Conservation (phyloP, 176 grass and related monocot genomes). For the Zizania latifolia region DNA sequence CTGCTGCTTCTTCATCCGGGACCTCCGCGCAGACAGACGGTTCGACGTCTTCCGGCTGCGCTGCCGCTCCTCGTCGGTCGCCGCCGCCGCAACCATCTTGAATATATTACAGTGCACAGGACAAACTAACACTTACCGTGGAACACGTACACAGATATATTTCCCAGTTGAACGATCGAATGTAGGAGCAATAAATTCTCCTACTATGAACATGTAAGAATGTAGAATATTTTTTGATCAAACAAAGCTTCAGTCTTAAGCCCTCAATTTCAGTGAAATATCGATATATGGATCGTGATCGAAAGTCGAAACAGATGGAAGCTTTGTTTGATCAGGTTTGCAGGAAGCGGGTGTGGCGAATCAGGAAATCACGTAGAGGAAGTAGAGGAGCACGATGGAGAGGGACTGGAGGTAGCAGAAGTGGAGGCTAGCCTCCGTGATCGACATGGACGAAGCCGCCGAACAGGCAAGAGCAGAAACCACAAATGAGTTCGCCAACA, state of each 20-base stretch:
- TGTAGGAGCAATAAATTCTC: background rate
- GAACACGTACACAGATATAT: background rate
- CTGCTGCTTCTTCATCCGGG: conserved; percentile 66
- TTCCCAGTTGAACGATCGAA: background rate
- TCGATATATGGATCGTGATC: background rate
- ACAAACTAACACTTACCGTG: background rate
- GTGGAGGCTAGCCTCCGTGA: conserved; percentile 36
- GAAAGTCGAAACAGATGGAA: background rate
- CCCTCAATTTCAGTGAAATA: background rate
- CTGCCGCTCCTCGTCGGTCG: conserved; percentile 67
- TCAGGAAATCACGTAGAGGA: conserved; percentile 88
- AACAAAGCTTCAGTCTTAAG: conserved; percentile 4
- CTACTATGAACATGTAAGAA: conserved; percentile 17
- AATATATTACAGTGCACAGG: background rate
- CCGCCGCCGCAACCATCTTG: conserved; percentile 1
- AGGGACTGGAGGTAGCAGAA: conserved; percentile 85
- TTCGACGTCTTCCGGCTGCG: conserved; percentile 79
- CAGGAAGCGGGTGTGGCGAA: background rate
- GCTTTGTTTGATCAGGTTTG: conserved; percentile 29
- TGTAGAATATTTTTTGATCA: conserved; percentile 6
- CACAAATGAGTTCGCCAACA: background rate
- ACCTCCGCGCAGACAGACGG: conserved; percentile 66
- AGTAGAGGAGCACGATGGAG: conserved; percentile 91
- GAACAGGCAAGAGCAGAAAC: background rate
- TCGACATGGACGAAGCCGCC: conserved; percentile 29